phyloP scores from a whole-genome alignment of 805 yeast genomes.

The Starmerella stellata region DNA sequence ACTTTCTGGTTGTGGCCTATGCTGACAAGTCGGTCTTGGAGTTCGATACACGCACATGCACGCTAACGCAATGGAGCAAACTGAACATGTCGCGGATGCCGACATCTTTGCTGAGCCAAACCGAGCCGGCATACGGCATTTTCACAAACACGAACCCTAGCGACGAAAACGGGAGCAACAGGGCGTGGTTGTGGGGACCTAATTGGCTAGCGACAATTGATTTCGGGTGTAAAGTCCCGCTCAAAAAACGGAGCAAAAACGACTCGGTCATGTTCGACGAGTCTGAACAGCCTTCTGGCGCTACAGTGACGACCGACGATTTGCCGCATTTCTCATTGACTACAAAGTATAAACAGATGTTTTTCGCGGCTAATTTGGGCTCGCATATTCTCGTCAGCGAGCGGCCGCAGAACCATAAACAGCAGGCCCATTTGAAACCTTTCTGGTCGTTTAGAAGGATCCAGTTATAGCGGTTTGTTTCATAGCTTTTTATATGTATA shows the following conservation, averaged over 20 bases:
- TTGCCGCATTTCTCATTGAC: slow-evolving; percentile 44
- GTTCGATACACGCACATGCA: slow-evolving; percentile 29
- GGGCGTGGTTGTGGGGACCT: slow-evolving; percentile 76
- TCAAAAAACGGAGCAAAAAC: slow-evolving; percentile 19
- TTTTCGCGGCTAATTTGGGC: slow-evolving; percentile 39
- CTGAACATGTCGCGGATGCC: slow-evolving; percentile 63
- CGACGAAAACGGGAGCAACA: slow-evolving; percentile 18
- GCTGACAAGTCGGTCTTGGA: slow-evolving; percentile 63
- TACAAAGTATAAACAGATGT: slow-evolving; percentile 52
- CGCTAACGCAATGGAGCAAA: slow-evolving; percentile 58
- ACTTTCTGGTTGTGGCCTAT: slow-evolving; percentile 45
- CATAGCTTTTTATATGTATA: too few species aligned
- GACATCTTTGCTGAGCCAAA: slow-evolving; percentile 34
- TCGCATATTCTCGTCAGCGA: slow-evolving; percentile 52
- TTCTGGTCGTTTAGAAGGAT: slow-evolving; percentile 21
- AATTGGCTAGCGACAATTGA: slow-evolving; percentile 68
- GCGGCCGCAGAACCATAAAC: slow-evolving; percentile 39
- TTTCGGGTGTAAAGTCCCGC: slow-evolving; percentile 38
- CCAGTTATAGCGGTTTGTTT: slow-evolving; percentile 19
- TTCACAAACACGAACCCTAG: slow-evolving; percentile 30
- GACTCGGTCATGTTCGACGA: slow-evolving; percentile 10
- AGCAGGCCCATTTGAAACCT: slow-evolving; percentile 19
- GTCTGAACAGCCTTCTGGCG: slow-evolving; percentile 17
- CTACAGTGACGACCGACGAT: slow-evolving; percentile 16
- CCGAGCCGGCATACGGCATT: slow-evolving; percentile 58